Percentiles rank a stretch among this genome's conserved stretches.
These are phyloP conservation scores for Chaetomium cochliodes DNA, from an alignment of 495 filamentous ascomycete species.

Conservation along the genomic window DNA sequence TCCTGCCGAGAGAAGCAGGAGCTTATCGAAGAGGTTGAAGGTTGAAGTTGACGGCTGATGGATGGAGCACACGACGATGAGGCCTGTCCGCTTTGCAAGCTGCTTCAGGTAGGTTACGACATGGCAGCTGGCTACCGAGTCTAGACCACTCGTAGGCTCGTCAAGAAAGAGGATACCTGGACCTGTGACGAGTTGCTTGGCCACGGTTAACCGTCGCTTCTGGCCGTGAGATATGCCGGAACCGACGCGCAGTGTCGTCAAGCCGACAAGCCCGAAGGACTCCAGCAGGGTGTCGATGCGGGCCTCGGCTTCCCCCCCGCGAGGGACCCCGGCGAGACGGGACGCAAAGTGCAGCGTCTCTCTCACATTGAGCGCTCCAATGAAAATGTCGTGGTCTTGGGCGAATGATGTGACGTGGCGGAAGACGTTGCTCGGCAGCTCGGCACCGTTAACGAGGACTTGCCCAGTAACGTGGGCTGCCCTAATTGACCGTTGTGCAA, in stretches of 20 bases:
- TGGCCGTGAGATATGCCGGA: neutral
- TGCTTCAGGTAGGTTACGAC: neutral
- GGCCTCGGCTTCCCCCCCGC: neutral
- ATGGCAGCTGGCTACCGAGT: neutral
- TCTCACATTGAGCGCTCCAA: neutral
- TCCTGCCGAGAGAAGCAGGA: neutral
- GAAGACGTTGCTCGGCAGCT: neutral
- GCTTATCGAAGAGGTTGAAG: neutral
- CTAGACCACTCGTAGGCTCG: neutral
- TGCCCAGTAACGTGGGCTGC: neutral
- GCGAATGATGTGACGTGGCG: constrained; percentile 1
- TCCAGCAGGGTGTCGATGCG: neutral
- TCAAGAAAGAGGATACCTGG: constrained; percentile 1
- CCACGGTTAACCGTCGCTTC: neutral
- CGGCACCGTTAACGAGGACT: neutral
- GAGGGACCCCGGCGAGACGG: neutral
- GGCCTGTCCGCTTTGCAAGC: neutral
- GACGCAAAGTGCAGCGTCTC: constrained; percentile 4
- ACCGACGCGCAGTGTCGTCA: neutral
- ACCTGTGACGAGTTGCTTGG: neutral
- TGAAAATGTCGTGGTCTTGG: constrained; percentile 1
- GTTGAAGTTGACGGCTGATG: neutral
- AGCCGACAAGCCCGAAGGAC: neutral
- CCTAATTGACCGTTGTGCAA: neutral
- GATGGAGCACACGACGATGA: neutral